Percentiles rank a stretch among this genome's conserved stretches.
These are phyloP conservation scores for Salvia splendens DNA, from an alignment of 257 asterid species.

Conservation along the genomic window DNA sequence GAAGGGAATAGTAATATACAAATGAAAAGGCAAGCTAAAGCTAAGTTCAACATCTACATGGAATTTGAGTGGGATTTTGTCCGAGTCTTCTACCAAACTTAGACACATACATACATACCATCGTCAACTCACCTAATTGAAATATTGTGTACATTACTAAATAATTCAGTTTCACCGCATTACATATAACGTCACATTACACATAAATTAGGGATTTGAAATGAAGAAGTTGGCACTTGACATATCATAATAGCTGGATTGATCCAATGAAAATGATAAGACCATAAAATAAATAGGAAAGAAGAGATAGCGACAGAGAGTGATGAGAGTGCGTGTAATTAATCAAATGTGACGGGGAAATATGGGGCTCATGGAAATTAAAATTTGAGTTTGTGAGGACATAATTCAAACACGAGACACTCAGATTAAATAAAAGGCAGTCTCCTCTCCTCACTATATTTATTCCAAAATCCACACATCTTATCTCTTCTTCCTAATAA, in stretches of 20 bases:
- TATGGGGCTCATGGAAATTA: conserved; percentile 19
- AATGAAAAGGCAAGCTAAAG: neutral
- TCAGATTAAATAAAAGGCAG: conserved; percentile 20
- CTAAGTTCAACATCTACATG: conserved; percentile 32
- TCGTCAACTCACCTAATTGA: neutral
- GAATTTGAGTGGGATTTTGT: conserved; percentile 52
- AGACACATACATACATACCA: neutral
- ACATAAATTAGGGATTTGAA: neutral
- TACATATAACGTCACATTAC: neutral
- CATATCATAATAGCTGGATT: conserved; percentile 23
- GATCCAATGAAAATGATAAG: conserved; percentile 33
- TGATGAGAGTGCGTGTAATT: conserved; percentile 33
- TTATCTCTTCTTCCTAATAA: conserved; percentile 45
- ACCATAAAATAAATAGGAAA: conserved; percentile 25
- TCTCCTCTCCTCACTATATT: conserved; percentile 1
- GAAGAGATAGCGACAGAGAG: conserved; percentile 29
- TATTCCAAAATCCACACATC: conserved; percentile 24
- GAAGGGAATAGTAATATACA: too few species aligned
- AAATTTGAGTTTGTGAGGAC: conserved; percentile 42
- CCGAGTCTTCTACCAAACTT: conserved; percentile 35
- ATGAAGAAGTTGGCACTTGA: neutral
- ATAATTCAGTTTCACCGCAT: neutral
- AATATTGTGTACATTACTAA: neutral
- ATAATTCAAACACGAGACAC: conserved; percentile 52
- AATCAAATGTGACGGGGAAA: conserved; percentile 33